Base-by-base conservation (phyloP, 352 stramenopile genomes). In the Globisporangium okanoganense region DNA sequence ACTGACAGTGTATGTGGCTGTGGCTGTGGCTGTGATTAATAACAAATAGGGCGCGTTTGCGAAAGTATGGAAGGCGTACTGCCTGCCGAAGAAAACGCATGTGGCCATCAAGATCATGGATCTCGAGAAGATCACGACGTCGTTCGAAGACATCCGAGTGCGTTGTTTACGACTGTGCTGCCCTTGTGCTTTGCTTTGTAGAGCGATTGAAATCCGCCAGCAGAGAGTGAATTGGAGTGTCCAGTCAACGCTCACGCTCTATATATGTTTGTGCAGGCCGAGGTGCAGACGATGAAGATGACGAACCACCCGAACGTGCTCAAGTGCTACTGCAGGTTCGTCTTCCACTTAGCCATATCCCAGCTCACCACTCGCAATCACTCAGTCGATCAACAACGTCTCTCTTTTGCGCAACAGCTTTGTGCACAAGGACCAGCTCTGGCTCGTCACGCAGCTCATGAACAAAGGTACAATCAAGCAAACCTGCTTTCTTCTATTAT, bases 81-180 rank as follows among this genome's bases (percentile, higher is more conserved):
- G 91, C 60, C 71, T 69, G 60, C 70, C 88, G 33, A 97, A 96
- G 71, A 87, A 93, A 64, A 79, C 76, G 53, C 77, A 94, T 63
- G 87, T 98, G 62, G 97, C 97, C 40, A 98, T 99, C 64, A 99
- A 99, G 76, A 97, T 99, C 63, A 98, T 99, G 82, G 97, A 99
- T 76, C 81, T 99, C 33, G 97, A 99, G 75, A 98, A 99, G 75
- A 98, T 99, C 63, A 98, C 96, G 50, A 97, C 95, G 22, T 98
- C 84, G 75, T 96, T 96, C 72, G 86, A 95, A 71, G 87, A 96
- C 64, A 96, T 96, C 48, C 85, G 87, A 14, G 86, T 92, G 65
- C 45, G 76, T 74, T 7, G 45, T 13, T 27, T 33, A n/a, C n/a
- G n/a, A n/a, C n/a, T n/a, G 13, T n/a, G 18, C n/a, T 50, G 18